Evolutionary conservation across 2,329 filamentous ascomycete species (phyloP).

Genomic region (Mycosphaerella sp.): DNA sequence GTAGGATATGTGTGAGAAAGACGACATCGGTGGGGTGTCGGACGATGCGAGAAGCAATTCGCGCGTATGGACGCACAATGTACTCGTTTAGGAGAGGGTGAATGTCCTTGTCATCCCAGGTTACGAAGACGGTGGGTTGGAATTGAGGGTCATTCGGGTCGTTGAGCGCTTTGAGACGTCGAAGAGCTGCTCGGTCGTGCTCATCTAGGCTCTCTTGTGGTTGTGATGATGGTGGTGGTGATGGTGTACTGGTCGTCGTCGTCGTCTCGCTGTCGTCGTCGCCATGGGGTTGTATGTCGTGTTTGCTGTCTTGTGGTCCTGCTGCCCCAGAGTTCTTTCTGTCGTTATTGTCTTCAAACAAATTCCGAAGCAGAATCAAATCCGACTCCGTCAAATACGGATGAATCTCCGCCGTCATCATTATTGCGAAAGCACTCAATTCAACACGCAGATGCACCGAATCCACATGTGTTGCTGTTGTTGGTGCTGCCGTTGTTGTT

Average conservation of each 20-base stretch:
- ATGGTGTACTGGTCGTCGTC: neutral
- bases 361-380: conserved; percentile 35
- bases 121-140: conserved; percentile 50
- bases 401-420: conserved; percentile 15
- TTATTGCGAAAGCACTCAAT: neutral
- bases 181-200: conserved; percentile 33
- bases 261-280: neutral
- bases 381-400: conserved; percentile 37
- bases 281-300: neutral
- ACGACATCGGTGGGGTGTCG: conserved; percentile 66
- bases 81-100: conserved; percentile 41
- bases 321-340: neutral
- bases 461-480: neutral
- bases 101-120: conserved; percentile 46
- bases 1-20: conserved; percentile 67
- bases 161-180: conserved; percentile 46
- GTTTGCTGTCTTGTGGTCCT: neutral
- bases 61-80: conserved; percentile 55
- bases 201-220: neutral
- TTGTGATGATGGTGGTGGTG: no score
- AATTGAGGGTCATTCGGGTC: conserved; percentile 45
- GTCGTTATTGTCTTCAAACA: conserved; percentile 31
- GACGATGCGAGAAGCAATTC: conserved; percentile 50
- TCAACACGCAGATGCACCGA: neutral
- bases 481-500: no score